Evolutionary conservation across 1,284 basidiomycete species (phyloP), one percentile per base, ranked within the genome.

Genomic region (Boletus albobrunnescens): DNA sequence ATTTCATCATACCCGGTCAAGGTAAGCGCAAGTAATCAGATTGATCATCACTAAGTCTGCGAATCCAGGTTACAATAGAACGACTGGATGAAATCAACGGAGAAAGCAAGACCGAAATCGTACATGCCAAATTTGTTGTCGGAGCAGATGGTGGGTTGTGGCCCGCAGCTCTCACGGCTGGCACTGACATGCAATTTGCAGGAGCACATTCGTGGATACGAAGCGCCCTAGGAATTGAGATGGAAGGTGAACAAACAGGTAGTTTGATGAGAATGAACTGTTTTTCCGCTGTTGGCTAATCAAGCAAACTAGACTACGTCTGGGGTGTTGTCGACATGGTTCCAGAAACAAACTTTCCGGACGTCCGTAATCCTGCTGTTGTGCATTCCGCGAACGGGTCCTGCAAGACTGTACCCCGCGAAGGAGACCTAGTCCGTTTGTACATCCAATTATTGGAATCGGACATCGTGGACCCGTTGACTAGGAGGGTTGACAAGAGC

Each of bases 131-230:
- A 59, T 85, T 76, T 49, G 76, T 85, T 6, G 70, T 86, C 36
- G 83, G 83, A 2, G 70, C 76, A 24, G 83, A 86, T 58, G 84
- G 77, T 77, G 42, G 44, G 69, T 46, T 11, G 3, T 24, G 14
- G 3, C 10, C 4, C 3, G 3, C 23, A 22, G 22, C 3, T 22
- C 22, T 22, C 22, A 22, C 6, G 6, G 4, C 22, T 23, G 5
- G 2, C 3, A 36, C 9, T 8, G 10, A 56, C 30, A 2, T 19
- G 24, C 16, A n/a, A 6, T 38, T 0, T 17, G 16, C 32, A 79
- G 83, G 84, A 13, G 89, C 88, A 0, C 88, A 91, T 67, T 89
- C 86, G 3, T 91, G 87, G 87, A 84, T 89, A 4, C 77, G 42
- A 13, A 47, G 27, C 4, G 28, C 28, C 13, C 30, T 47, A 14